These are phyloP conservation scores for Colletotrichum horii DNA, from an alignment of 2,329 filamentous ascomycete genomes.

Conservation along the genomic window DNA sequence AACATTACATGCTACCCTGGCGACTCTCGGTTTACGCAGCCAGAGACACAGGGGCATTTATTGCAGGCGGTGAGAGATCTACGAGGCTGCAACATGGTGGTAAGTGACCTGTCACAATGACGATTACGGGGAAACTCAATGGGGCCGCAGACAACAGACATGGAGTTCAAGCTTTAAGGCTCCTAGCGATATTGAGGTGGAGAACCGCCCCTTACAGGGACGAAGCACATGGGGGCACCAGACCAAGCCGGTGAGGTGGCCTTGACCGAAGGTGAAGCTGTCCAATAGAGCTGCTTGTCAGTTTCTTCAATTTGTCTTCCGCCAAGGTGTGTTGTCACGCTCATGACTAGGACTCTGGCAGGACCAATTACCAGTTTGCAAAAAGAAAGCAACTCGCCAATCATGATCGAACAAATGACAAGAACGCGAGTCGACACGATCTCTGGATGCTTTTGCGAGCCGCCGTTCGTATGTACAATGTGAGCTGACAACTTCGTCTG, in stretches of 20 bases:
- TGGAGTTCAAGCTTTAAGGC: constrained; percentile 18
- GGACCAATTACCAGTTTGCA: background rate
- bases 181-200: constrained; percentile 15
- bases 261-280: constrained; percentile 7
- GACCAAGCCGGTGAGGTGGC: constrained; percentile 2
- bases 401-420: background rate
- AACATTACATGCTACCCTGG: background rate
- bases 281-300: background rate
- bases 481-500: background rate
- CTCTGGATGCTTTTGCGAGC: background rate
- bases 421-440: background rate
- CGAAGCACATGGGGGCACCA: background rate
- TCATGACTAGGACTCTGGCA: background rate
- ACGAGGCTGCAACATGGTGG: constrained; percentile 9
- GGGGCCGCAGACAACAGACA: background rate
- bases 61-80: constrained; percentile 19
- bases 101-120: constrained; percentile 14
- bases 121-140: background rate
- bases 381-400: background rate
- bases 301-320: background rate
- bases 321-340: background rate
- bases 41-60: background rate
- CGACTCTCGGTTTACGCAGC: background rate
- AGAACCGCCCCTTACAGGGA: background rate
- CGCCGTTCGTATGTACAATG: background rate